Percentiles rank a stretch among this genome's conserved stretches.
phyloP scores from a whole-genome alignment of 768 basidiomycete species.

The Pisolithus tinctorius region DNA sequence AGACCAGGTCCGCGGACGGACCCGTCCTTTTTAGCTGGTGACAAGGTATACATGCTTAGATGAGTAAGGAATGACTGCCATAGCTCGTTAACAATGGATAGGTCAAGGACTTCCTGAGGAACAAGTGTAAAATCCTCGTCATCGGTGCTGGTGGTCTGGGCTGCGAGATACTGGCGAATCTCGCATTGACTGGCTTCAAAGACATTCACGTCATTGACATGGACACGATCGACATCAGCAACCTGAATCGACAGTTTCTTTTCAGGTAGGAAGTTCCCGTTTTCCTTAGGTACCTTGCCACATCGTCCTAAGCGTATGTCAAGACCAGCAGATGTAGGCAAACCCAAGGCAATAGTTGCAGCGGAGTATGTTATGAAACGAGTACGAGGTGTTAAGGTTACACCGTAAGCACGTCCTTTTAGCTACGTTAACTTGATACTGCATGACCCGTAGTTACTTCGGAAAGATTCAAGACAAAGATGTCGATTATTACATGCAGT shows the following conservation, averaged over 20 bases:
- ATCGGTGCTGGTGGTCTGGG: slow-evolving; percentile 98
- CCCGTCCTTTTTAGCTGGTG: slow-evolving; percentile 73
- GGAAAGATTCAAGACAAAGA: slow-evolving; percentile 98
- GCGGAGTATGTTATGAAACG: slow-evolving; percentile 97
- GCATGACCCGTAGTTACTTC: slow-evolving; percentile 57
- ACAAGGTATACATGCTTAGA: slow-evolving; percentile 47
- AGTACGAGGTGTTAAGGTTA: slow-evolving; percentile 93
- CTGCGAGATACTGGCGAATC: slow-evolving; percentile 94
- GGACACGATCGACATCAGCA: slow-evolving; percentile 99
- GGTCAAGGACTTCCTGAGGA: slow-evolving; percentile 85
- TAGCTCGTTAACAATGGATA: slow-evolving; percentile 23
- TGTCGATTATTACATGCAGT: slow-evolving; percentile 92
- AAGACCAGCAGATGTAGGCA: slow-evolving; percentile 86
- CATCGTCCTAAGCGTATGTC: slow-evolving; percentile 1
- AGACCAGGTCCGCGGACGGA: slow-evolving; percentile 87
- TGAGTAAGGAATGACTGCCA: not conserved
- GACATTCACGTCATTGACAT: slow-evolving; percentile 99
- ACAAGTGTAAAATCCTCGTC: slow-evolving; percentile 86
- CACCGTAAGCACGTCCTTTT: slow-evolving; percentile 59
- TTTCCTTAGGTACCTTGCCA: not conserved
- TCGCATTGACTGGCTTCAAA: slow-evolving; percentile 94
- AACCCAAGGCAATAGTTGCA: slow-evolving; percentile 89
- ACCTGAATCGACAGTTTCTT: slow-evolving; percentile 95
- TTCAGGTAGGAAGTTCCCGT: slow-evolving; percentile 60
- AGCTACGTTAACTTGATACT: slow-evolving; percentile 2